These are phyloP conservation scores for Clarireedia homoeocarpa DNA, from an alignment of 2,329 filamentous ascomycete genomes.

Conservation along the genomic window DNA sequence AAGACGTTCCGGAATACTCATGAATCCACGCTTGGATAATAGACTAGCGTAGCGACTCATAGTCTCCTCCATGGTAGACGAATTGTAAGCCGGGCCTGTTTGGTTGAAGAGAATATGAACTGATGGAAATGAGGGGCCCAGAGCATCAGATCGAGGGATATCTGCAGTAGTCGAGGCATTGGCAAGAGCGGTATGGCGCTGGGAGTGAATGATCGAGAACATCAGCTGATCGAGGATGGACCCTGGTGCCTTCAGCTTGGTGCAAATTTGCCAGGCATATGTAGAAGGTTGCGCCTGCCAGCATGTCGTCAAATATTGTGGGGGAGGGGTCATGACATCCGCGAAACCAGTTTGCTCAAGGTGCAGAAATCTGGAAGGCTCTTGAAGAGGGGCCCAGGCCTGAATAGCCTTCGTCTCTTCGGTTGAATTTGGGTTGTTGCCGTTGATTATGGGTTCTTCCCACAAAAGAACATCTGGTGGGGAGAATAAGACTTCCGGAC, in stretches of 20 bases:
- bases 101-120: conserved; percentile 25
- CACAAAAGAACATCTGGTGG: background rate
- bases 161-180: conserved; percentile 6
- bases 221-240: conserved; percentile 26
- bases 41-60: conserved; percentile 25
- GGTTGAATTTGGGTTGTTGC: background rate
- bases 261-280: conserved; percentile 27
- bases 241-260: conserved; percentile 25
- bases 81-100: conserved; percentile 14
- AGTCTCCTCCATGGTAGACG: conserved; percentile 19
- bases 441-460: background rate
- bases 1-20: conserved; percentile 24
- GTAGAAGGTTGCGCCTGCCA: conserved; percentile 27
- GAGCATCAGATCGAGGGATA: conserved; percentile 15
- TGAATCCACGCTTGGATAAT: conserved; percentile 22
- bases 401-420: conserved; percentile 15
- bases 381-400: conserved; percentile 24
- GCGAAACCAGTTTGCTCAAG: conserved; percentile 8
- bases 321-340: background rate
- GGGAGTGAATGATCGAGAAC: conserved; percentile 23
- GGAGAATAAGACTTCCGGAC: background rate
- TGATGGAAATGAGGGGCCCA: conserved; percentile 21
- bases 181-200: conserved; percentile 19
- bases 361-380: conserved; percentile 23
- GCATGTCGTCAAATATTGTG: conserved; percentile 13